A percentile compares a stretch with the other conserved stretches of the same genome.
Evolutionary conservation across 306 rosid genomes (phyloP).

Genomic region (Malus sieversii): DNA sequence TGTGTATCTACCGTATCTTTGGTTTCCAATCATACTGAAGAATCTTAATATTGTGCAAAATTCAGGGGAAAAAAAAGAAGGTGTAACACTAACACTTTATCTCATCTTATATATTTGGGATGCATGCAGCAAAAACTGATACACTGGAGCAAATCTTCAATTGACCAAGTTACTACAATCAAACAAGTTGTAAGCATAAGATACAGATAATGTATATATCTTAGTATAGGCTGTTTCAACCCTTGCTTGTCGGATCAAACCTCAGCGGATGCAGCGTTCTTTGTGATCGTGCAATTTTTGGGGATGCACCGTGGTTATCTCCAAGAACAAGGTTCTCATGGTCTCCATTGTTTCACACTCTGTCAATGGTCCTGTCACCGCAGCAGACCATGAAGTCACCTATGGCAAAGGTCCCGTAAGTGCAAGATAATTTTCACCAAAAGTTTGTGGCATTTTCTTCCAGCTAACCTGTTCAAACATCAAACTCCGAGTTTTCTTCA

Average conservation of each 20-base stretch:
- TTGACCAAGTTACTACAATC: background rate
- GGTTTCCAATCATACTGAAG: background rate
- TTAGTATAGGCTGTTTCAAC: background rate
- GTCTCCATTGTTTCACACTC: constrained; percentile 61
- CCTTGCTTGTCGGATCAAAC: background rate
- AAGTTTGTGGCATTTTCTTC: constrained; percentile 58
- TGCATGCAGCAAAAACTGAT: background rate
- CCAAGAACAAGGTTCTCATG: constrained; percentile 25
- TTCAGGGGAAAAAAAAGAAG: background rate
- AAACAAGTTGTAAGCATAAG: background rate
- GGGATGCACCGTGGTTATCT: background rate
- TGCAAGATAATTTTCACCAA: constrained; percentile 74
- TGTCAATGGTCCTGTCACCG: constrained; percentile 52
- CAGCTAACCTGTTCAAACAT: constrained; percentile 62
- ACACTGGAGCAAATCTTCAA: background rate
- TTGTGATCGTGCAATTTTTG: background rate
- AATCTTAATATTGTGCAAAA: background rate
- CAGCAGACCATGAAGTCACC: constrained; percentile 61
- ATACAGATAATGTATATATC: background rate
- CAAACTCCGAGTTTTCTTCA: constrained; percentile 18
- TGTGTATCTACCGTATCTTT: too few species aligned
- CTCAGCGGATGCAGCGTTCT: background rate
- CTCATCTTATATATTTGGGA: background rate
- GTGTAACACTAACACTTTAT: background rate
- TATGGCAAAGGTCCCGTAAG: constrained; percentile 79